phyloP scores from a whole-genome alignment of 352 stramenopile species.

The Pythium vanterpoolii region DNA sequence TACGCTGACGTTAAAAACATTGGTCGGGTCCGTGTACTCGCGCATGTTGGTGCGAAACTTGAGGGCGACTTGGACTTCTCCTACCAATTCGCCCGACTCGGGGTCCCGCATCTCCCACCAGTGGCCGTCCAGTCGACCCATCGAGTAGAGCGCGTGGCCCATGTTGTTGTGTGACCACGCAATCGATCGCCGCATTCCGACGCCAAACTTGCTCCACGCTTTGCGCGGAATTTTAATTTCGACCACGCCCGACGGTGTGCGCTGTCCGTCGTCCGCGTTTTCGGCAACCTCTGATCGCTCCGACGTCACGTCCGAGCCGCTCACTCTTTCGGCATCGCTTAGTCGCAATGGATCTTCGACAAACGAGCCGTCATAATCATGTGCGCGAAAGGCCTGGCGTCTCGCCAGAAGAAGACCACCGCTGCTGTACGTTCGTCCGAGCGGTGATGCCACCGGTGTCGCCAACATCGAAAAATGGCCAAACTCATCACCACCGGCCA shows the following conservation, averaged over 20 bases:
- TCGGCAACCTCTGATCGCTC: conserved; percentile 44
- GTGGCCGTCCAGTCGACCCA: conserved; percentile 70
- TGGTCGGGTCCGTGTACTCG: conserved; percentile 46
- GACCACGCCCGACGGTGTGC: conserved; percentile 46
- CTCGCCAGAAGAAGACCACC: conserved; percentile 28
- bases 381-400: conserved; percentile 41
- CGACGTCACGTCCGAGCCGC: conserved; percentile 66
- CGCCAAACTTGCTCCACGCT: conserved; percentile 70
- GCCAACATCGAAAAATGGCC: conserved; percentile 69
- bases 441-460: conserved; percentile 49
- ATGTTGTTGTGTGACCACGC: conserved; percentile 77
- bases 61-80: conserved; percentile 77
- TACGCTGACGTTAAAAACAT: conserved; percentile 75
- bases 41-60: conserved; percentile 73
- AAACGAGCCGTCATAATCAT: conserved; percentile 45
- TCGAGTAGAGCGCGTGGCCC: conserved; percentile 61
- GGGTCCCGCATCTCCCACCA: conserved; percentile 85
- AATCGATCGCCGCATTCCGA: conserved; percentile 63
- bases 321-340: conserved; percentile 63
- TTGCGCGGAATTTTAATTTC: conserved; percentile 85
- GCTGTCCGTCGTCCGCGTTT: conserved; percentile 26
- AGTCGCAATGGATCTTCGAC: conserved; percentile 40
- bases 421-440: conserved; percentile 21
- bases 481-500: conserved; percentile 39
- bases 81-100: conserved; percentile 67